Evolutionary conservation across 768 basidiomycete species (phyloP).

Genomic region (Collybia mongolica): DNA sequence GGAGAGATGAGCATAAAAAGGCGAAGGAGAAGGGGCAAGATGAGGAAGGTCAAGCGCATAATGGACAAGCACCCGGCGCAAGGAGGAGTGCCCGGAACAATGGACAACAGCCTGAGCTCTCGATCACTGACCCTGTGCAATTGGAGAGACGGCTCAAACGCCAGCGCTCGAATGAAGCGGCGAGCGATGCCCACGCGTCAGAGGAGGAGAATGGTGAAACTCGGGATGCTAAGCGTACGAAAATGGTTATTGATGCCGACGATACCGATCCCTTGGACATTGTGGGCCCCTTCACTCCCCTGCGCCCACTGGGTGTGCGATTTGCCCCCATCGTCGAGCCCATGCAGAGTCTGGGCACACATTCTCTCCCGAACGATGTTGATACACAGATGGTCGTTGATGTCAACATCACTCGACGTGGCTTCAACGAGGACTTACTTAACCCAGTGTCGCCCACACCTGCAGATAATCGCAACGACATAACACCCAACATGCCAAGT

Average conservation of each 20-base stretch:
- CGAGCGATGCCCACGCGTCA: slow-evolving; percentile 48
- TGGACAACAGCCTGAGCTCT: slow-evolving; percentile 68
- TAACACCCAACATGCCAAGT: too few relatives aligned
- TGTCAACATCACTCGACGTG: slow-evolving; percentile 21
- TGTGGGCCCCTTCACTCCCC: slow-evolving; percentile 29
- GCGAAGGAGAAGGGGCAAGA: slow-evolving; percentile 44
- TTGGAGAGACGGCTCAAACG: slow-evolving; percentile 77
- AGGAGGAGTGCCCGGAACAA: slow-evolving; percentile 73
- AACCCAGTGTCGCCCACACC: slow-evolving; percentile 45
- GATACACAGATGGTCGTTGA: slow-evolving; percentile 38
- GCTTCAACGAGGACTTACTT: slow-evolving; percentile 52
- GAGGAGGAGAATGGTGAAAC: slow-evolving; percentile 50
- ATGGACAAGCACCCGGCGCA: slow-evolving; percentile 44
- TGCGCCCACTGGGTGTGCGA: slow-evolving; percentile 37
- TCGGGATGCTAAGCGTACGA: slow-evolving; percentile 58
- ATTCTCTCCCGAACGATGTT: not conserved
- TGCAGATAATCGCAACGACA: slow-evolving; percentile 12
- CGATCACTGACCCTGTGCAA: slow-evolving; percentile 72
- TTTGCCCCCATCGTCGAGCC: slow-evolving; percentile 44
- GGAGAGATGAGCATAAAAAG: slow-evolving; percentile 57
- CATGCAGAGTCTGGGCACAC: slow-evolving; percentile 3
- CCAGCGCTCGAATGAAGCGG: slow-evolving; percentile 57
- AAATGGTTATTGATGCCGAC: slow-evolving; percentile 42
- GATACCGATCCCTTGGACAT: slow-evolving; percentile 52
- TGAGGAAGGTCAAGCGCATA: slow-evolving; percentile 30